Percentiles rank a stretch among this genome's conserved stretches.
These are phyloP conservation scores for Simplicillium aogashimaense DNA, from an alignment of 2,329 filamentous ascomycete species.

Conservation along the genomic window DNA sequence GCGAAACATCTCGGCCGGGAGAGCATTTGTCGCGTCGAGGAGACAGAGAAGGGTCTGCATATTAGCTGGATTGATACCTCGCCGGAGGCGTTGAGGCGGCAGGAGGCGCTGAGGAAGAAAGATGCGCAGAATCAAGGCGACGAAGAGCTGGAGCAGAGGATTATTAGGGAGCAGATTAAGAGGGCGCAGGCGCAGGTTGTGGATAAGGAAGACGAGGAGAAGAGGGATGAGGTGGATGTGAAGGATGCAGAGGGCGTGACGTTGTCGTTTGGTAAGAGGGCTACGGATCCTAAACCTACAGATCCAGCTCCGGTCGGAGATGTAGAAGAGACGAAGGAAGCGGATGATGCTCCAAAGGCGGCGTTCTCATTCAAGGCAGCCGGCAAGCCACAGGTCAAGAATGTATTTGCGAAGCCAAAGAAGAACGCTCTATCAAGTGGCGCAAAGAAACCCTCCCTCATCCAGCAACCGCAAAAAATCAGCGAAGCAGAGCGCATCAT, in stretches of 20 bases:
- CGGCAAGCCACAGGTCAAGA: conserved; percentile 59
- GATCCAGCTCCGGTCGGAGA: conserved; percentile 8
- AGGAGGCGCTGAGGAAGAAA: conserved; percentile 73
- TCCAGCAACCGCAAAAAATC: conserved; percentile 68
- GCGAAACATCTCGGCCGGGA: conserved; percentile 79
- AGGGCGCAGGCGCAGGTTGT: conserved; percentile 50
- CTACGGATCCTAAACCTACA: conserved; percentile 3
- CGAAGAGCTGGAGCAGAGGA: conserved; percentile 75
- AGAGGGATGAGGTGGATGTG: conserved; percentile 17
- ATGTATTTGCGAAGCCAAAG: conserved; percentile 58
- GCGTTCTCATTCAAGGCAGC: conserved; percentile 54
- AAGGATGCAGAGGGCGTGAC: conserved; percentile 65
- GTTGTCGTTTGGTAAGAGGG: conserved; percentile 48
- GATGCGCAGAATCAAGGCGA: conserved; percentile 85
- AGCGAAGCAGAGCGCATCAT: conserved; percentile 83
- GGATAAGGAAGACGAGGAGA: conserved; percentile 28
- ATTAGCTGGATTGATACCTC: conserved; percentile 89
- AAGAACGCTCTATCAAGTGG: conserved; percentile 59
- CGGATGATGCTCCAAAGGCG: not conserved
- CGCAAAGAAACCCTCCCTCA: conserved; percentile 49
- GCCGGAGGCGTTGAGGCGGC: conserved; percentile 69
- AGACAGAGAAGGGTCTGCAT: conserved; percentile 75
- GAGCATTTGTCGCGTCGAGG: conserved; percentile 82
- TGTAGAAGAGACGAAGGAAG: conserved; percentile 3
- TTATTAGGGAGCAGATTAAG: conserved; percentile 76